Evolutionary conservation across 140 eudicot species (phyloP).

Genomic region (Erigeron philadelphicus): DNA sequence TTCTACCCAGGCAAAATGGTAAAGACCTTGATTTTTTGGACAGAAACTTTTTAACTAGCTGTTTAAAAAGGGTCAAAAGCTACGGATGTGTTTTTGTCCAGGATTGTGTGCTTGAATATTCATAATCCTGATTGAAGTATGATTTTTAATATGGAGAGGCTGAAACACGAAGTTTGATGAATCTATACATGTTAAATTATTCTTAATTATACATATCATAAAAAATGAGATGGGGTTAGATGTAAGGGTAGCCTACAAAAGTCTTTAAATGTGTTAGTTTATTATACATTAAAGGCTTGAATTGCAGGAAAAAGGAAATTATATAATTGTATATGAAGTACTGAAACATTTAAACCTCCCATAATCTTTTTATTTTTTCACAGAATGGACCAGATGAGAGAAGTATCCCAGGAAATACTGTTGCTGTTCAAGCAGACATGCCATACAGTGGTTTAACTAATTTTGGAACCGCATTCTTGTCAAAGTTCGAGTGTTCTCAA

Average conservation of each 20-base stretch:
- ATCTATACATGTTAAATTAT: not conserved
- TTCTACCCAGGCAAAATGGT: not conserved
- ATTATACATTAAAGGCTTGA: conserved; percentile 3
- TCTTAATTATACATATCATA: not conserved
- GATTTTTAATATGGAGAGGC: conserved; percentile 7
- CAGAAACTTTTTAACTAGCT: not conserved
- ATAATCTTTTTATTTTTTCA: not conserved
- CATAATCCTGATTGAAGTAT: not conserved
- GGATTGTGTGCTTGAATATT: not conserved
- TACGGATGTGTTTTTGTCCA: not conserved
- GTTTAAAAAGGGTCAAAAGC: not conserved
- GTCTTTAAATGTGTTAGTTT: not conserved
- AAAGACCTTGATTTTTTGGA: not conserved
- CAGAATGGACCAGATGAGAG: conserved; percentile 99
- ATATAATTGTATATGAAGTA: not conserved
- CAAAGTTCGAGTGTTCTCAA: conserved; percentile 94
- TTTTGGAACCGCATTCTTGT: conserved; percentile 89
- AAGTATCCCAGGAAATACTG: conserved; percentile 91
- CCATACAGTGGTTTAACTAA: conserved; percentile 84
- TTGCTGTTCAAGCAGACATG: conserved; percentile 98
- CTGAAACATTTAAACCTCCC: conserved; percentile 4
- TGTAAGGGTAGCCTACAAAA: not conserved
- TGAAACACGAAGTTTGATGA: not conserved
- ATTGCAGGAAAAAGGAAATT: conserved; percentile 1
- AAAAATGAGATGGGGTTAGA: not conserved